Percentiles rank a stretch among this genome's conserved stretches.
Evolutionary conservation across 2,329 filamentous ascomycete species (phyloP).

Genomic region (Lasiodiplodia sp.): DNA sequence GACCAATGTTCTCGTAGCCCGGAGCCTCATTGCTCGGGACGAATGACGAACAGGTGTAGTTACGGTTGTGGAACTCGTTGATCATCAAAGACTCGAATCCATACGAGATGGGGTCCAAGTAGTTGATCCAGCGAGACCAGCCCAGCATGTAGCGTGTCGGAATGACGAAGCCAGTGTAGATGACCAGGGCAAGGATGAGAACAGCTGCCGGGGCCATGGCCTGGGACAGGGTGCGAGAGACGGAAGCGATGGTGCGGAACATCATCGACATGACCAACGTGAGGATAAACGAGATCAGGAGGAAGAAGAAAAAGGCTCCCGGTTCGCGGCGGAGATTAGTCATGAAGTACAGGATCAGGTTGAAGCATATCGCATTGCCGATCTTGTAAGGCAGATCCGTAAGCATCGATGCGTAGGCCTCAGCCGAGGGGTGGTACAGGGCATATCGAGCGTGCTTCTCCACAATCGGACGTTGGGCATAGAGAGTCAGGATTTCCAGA

Average conservation of each 20-base stretch:
- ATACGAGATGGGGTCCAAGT: conserved; percentile 77
- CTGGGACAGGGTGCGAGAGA: conserved; percentile 69
- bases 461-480: conserved; percentile 84
- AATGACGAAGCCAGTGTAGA: conserved; percentile 64
- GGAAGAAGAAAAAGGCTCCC: conserved; percentile 58
- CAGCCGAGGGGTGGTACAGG: conserved; percentile 83
- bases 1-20: conserved; percentile 37
- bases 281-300: conserved; percentile 51
- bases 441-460: conserved; percentile 87
- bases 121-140: conserved; percentile 84
- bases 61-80: conserved; percentile 74
- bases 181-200: conserved; percentile 67
- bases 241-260: conserved; percentile 62
- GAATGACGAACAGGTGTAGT: conserved; percentile 58
- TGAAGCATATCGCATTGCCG: conserved; percentile 50
- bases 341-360: conserved; percentile 60
- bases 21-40: conserved; percentile 45
- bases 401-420: conserved; percentile 73
- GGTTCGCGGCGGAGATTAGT: conserved; percentile 54
- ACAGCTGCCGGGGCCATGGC: conserved; percentile 62
- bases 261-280: conserved; percentile 55
- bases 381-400: conserved; percentile 56
- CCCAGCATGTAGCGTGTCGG: conserved; percentile 68
- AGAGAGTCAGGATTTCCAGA: conserved; percentile 80
- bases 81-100: conserved; percentile 78